Evolutionary conservation across 768 basidiomycete species (phyloP).

Genomic region (Cytidiella melzeri): DNA sequence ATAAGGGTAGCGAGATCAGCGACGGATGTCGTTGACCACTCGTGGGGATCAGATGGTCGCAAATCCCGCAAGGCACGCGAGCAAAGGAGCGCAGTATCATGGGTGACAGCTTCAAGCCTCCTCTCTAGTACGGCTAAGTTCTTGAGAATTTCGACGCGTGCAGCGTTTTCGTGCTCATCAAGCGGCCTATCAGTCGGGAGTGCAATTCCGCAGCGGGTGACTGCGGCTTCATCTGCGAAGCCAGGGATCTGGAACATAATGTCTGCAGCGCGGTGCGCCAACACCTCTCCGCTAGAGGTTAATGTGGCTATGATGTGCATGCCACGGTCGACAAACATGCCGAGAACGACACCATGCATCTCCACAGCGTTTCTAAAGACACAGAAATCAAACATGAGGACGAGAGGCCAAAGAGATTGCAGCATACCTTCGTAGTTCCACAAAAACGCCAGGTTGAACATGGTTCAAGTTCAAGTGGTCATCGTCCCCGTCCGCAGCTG

Average conservation of each 20-base stretch:
- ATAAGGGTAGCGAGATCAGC: slow-evolving; percentile 41
- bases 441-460: slow-evolving; percentile 21
- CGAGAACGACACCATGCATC: slow-evolving; percentile 15
- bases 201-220: slow-evolving; percentile 39
- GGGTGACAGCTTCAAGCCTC: slow-evolving; percentile 34
- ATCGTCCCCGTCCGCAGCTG: not conserved
- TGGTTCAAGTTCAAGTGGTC: not conserved
- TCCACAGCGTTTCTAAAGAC: slow-evolving; percentile 4
- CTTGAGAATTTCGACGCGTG: slow-evolving; percentile 60
- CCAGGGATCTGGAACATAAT: slow-evolving; percentile 55
- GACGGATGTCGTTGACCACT: slow-evolving; percentile 54
- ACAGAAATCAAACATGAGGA: slow-evolving; percentile 4
- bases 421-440: slow-evolving; percentile 27
- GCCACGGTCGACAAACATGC: not conserved
- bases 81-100: slow-evolving; percentile 28
- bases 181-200: slow-evolving; percentile 16
- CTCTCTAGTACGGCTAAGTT: slow-evolving; percentile 49
- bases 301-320: slow-evolving; percentile 8
- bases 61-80: slow-evolving; percentile 37
- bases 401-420: not conserved
- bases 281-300: slow-evolving; percentile 41
- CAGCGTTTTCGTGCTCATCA: slow-evolving; percentile 35
- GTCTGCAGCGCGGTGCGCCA: slow-evolving; percentile 44
- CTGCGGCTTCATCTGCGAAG: slow-evolving; percentile 44
- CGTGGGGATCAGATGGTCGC: slow-evolving; percentile 37